Evolutionary conservation across 345 rosid species (phyloP).

Genomic region (Acer saccharum): DNA sequence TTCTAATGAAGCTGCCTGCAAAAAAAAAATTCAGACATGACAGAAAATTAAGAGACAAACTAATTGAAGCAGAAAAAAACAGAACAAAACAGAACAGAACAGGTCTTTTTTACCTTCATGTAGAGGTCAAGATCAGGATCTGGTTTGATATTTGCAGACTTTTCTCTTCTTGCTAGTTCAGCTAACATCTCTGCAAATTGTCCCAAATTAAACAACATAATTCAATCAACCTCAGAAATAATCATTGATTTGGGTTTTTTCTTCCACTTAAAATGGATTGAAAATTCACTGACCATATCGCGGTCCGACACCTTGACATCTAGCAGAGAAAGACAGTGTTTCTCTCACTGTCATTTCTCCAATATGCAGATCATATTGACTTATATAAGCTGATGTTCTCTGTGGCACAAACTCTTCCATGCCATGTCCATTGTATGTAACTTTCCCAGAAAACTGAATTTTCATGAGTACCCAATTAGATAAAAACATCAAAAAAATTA

Average conservation of each 20-base stretch:
- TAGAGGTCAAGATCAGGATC: conserved; percentile 81
- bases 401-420: conserved; percentile 72
- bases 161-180: conserved; percentile 78
- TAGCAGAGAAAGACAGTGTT: conserved; percentile 61
- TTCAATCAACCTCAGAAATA: neutral
- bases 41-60: neutral
- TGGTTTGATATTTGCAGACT: conserved; percentile 82
- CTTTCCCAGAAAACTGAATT: conserved; percentile 55
- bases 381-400: conserved; percentile 62
- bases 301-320: conserved; percentile 70
- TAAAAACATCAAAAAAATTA: neutral
- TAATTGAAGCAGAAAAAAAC: neutral
- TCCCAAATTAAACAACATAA: neutral
- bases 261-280: neutral
- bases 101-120: conserved; percentile 61
- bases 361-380: conserved; percentile 62
- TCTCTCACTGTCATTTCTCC: conserved; percentile 73
- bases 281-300: conserved; percentile 44
- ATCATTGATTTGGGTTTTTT: neutral
- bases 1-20: conserved; percentile 66
- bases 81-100: neutral
- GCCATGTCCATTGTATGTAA: conserved; percentile 61
- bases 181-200: conserved; percentile 55
- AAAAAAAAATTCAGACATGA: neutral
- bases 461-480: neutral